Conservation (phyloP, 164 flowering plant genomes). For the Aristolochia fimbriata region DNA sequence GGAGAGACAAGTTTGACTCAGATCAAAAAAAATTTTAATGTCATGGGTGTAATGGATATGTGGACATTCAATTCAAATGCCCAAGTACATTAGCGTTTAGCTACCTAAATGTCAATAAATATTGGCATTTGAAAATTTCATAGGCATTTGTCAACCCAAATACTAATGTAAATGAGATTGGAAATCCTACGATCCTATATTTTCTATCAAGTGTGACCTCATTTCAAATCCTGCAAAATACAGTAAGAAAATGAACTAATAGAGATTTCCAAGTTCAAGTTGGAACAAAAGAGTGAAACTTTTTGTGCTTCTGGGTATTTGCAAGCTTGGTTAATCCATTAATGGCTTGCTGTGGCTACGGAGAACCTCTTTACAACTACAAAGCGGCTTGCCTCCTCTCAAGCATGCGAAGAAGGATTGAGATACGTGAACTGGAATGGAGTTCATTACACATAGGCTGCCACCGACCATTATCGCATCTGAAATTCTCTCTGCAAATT, state of each 20-base stretch:
- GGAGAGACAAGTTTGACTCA: no score
- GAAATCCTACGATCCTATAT: no score
- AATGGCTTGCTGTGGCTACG: conserved; percentile 48
- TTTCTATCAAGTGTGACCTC: conserved; percentile 45
- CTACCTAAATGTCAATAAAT: no score
- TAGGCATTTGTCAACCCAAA: no score
- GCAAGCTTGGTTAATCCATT: conserved; percentile 48
- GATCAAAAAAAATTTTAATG: no score
- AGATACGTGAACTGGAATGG: conserved; percentile 54
- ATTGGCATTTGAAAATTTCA: no score
- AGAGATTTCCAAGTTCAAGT: not conserved
- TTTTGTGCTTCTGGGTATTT: not conserved
- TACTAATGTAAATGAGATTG: no score
- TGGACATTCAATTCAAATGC: no score
- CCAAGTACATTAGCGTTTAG: no score
- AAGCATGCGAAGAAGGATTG: conserved; percentile 25
- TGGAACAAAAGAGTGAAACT: no score
- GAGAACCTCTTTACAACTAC: conserved; percentile 58
- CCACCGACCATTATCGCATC: conserved; percentile 36
- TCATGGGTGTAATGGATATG: no score
- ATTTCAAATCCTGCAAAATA: conserved; percentile 27
- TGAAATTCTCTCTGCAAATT: conserved; percentile 31
- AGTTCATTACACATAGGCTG: conserved; percentile 57
- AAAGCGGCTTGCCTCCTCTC: conserved; percentile 36
- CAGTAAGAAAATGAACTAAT: conserved; percentile 24